Conservation (phyloP, 495 filamentous ascomycete species). For the Annulohypoxylon bovei region DNA sequence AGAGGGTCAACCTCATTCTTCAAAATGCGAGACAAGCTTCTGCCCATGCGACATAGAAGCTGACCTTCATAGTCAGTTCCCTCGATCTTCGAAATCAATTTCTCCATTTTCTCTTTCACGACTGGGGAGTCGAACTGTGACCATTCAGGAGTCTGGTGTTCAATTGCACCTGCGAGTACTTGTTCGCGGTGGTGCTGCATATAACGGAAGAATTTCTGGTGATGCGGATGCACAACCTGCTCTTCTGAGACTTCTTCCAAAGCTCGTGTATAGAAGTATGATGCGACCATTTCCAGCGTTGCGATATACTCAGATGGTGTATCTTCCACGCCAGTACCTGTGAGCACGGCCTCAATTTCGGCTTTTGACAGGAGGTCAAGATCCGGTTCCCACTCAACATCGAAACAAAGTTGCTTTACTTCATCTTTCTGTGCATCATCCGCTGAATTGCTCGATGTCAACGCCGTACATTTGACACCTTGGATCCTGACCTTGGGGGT, state of each 20-base stretch:
- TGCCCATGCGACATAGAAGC: constrained; percentile 1
- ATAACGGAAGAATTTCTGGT: background rate
- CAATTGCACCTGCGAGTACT: background rate
- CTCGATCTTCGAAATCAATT: background rate
- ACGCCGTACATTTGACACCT: background rate
- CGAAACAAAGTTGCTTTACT: background rate
- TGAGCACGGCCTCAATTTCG: background rate
- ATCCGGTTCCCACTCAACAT: constrained; percentile 2
- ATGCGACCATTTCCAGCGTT: constrained; percentile 1
- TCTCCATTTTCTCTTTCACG: background rate
- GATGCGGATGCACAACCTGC: background rate
- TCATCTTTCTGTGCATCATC: background rate
- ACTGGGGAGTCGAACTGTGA: background rate
- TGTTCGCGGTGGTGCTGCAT: constrained; percentile 1
- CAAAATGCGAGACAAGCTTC: constrained; percentile 3
- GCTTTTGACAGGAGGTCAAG: background rate
- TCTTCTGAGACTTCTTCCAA: constrained; percentile 5
- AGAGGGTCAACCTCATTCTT: background rate
- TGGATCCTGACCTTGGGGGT: background rate
- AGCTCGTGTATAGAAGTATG: background rate
- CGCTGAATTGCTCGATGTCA: background rate
- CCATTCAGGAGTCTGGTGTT: background rate
- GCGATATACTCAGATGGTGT: background rate
- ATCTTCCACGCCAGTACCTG: background rate
- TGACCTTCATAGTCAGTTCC: constrained; percentile 4